Evolutionary conservation across 1,139 yeast genomes (phyloP).

Genomic region (Saccharomyces hybrid): DNA sequence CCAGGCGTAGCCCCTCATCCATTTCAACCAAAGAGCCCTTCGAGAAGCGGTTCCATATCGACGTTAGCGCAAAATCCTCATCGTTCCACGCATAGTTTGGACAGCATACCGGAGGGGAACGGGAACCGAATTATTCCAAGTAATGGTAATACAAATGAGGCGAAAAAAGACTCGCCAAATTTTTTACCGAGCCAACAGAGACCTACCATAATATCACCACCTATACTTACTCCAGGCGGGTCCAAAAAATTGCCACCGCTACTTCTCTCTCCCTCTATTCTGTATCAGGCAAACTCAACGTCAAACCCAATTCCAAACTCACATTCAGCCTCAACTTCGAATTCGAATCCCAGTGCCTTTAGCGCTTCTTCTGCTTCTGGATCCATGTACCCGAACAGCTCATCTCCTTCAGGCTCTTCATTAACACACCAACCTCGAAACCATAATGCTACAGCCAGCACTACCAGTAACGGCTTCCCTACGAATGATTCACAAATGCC

Average conservation of each 20-base stretch:
- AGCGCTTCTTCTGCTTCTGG: conserved; percentile 18
- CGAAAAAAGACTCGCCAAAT: conserved; percentile 14
- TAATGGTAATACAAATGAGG: conserved; percentile 4
- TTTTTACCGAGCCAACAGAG: conserved; percentile 13
- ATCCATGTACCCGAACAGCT: background rate
- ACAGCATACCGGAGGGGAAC: background rate
- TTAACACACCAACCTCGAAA: background rate
- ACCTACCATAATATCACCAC: conserved; percentile 38
- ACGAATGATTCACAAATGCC: conserved; percentile 10
- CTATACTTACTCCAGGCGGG: conserved; percentile 51
- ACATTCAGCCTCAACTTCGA: background rate
- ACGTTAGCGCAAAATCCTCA: background rate
- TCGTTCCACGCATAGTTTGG: background rate
- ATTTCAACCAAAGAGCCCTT: conserved; percentile 1
- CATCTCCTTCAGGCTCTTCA: background rate
- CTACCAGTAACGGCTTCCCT: background rate
- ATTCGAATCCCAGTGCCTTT: conserved; percentile 9
- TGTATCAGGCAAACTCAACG: conserved; percentile 18
- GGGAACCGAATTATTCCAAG: background rate
- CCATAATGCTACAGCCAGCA: background rate
- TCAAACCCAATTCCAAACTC: conserved; percentile 27
- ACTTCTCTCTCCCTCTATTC: conserved; percentile 32
- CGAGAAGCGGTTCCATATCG: background rate
- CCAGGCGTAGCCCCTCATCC: conserved; percentile 4
- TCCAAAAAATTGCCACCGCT: conserved; percentile 54